phyloP scores from a whole-genome alignment of 805 yeast species.

The Lipomyces oligophaga region DNA sequence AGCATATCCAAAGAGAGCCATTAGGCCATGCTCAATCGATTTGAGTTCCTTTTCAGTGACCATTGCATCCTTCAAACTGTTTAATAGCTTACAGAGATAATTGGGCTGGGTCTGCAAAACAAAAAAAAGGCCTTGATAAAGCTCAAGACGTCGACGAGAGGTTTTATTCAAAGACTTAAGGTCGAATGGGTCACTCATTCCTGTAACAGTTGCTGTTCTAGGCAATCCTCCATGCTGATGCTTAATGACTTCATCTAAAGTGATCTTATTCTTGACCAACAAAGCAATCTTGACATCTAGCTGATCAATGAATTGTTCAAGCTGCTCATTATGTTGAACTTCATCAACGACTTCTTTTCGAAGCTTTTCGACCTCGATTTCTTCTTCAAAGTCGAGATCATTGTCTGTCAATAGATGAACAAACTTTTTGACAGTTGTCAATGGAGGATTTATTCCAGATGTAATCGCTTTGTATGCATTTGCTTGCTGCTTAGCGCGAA shows the following conservation, averaged over 20 bases:
- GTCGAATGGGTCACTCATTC: constrained; percentile 37
- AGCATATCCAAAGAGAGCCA: constrained; percentile 38
- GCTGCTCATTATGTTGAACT: constrained; percentile 63
- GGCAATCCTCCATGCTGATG: constrained; percentile 41
- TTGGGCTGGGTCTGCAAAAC: constrained; percentile 77
- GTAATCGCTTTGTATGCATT: constrained; percentile 71
- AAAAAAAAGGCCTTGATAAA: constrained; percentile 75
- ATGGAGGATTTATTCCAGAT: constrained; percentile 68
- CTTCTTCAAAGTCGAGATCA: constrained; percentile 71
- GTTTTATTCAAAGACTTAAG: constrained; percentile 40
- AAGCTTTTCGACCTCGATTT: constrained; percentile 59
- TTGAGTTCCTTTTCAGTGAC: constrained; percentile 38
- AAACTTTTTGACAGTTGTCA: constrained; percentile 71
- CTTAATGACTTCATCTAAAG: constrained; percentile 61
- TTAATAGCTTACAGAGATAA: constrained; percentile 59
- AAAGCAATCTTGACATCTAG: constrained; percentile 74
- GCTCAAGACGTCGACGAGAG: constrained; percentile 50
- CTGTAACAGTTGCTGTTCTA: constrained; percentile 14
- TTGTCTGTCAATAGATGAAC: constrained; percentile 69
- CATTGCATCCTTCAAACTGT: constrained; percentile 32
- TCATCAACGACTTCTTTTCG: constrained; percentile 67
- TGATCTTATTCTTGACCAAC: constrained; percentile 71
- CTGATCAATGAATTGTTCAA: constrained; percentile 71
- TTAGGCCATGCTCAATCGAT: constrained; percentile 34
- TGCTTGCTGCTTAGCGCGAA: constrained; percentile 65